Conservation (phyloP, 306 rosid genomes). For the Astragalus glycyphyllos region DNA sequence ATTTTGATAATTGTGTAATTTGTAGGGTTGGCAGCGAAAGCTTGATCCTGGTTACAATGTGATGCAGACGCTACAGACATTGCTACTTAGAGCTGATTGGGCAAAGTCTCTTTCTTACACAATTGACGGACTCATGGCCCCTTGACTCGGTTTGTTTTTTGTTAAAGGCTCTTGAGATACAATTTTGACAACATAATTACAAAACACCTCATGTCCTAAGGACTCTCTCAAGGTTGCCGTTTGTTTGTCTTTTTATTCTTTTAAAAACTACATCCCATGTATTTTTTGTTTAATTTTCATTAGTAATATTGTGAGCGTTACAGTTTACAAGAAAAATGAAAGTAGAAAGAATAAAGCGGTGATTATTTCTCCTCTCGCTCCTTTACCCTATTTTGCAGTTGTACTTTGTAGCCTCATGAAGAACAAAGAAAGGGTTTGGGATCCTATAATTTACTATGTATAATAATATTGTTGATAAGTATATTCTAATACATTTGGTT, state of each 20-base stretch:
- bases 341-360: slow-evolving; percentile 43
- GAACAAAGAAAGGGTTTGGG: slow-evolving; percentile 18
- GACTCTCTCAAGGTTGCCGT: slow-evolving; percentile 17
- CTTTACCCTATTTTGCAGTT: neutral
- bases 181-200: slow-evolving; percentile 61
- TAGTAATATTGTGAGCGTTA: slow-evolving; percentile 43
- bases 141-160: slow-evolving; percentile 46
- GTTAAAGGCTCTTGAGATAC: slow-evolving; percentile 48
- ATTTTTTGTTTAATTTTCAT: slow-evolving; percentile 39
- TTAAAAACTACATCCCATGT: slow-evolving; percentile 37
- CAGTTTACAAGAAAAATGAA: slow-evolving; percentile 39
- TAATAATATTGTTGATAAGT: neutral
- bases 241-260: neutral
- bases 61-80: slow-evolving; percentile 92
- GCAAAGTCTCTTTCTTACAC: slow-evolving; percentile 53
- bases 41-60: slow-evolving; percentile 91
- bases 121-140: slow-evolving; percentile 98
- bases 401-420: neutral
- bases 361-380: slow-evolving; percentile 5
- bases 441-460: slow-evolving; percentile 6
- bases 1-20: slow-evolving; percentile 35
- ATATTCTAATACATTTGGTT: neutral
- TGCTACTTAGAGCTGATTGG: slow-evolving; percentile 95
- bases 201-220: slow-evolving; percentile 44
- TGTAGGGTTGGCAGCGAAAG: slow-evolving; percentile 98